These are phyloP conservation scores for Pseudogymnoascus sp. DNA, from an alignment of 2,329 filamentous ascomycete species.

Conservation along the genomic window DNA sequence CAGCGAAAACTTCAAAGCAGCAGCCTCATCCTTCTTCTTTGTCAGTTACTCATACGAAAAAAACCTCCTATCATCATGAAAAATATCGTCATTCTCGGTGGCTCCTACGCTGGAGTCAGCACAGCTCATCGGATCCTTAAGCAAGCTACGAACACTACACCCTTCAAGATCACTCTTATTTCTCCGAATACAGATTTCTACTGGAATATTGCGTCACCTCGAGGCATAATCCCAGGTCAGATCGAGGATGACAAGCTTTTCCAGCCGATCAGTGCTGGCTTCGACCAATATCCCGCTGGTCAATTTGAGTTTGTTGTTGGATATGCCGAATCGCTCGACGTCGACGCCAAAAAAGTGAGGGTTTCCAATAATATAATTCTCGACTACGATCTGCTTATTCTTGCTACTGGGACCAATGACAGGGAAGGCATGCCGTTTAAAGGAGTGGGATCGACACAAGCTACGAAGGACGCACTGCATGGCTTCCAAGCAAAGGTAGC, in stretches of 20 bases:
- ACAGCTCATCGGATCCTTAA: slow-evolving; percentile 30
- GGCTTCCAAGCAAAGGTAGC: slow-evolving; percentile 21
- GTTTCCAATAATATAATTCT: slow-evolving; percentile 32
- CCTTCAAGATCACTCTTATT: slow-evolving; percentile 49
- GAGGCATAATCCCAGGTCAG: slow-evolving; percentile 42
- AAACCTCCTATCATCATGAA: slow-evolving; percentile 20
- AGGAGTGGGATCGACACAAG: slow-evolving; percentile 35
- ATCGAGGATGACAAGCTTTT: slow-evolving; percentile 39
- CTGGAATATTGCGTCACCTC: slow-evolving; percentile 44
- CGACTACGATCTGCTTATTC: slow-evolving; percentile 45
- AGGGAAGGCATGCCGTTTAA: slow-evolving; percentile 45
- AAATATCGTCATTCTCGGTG: slow-evolving; percentile 29
- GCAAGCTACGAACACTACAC: slow-evolving; percentile 20
- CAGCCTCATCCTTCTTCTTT: slow-evolving; percentile 11
- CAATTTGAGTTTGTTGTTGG: slow-evolving; percentile 49
- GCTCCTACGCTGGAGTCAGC: slow-evolving; percentile 26
- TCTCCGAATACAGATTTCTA: slow-evolving; percentile 45
- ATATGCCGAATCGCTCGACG: slow-evolving; percentile 39
- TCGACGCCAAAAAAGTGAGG: slow-evolving; percentile 36
- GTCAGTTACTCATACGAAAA: slow-evolving; percentile 3
- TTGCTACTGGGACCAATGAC: slow-evolving; percentile 47
- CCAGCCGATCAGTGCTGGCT: slow-evolving; percentile 35
- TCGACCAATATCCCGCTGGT: slow-evolving; percentile 40
- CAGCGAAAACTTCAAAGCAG: slow-evolving; percentile 3
- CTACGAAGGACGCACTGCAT: slow-evolving; percentile 20